Conservation (phyloP, 1,284 basidiomycete species). For the Apiotrichum domesticum region DNA sequence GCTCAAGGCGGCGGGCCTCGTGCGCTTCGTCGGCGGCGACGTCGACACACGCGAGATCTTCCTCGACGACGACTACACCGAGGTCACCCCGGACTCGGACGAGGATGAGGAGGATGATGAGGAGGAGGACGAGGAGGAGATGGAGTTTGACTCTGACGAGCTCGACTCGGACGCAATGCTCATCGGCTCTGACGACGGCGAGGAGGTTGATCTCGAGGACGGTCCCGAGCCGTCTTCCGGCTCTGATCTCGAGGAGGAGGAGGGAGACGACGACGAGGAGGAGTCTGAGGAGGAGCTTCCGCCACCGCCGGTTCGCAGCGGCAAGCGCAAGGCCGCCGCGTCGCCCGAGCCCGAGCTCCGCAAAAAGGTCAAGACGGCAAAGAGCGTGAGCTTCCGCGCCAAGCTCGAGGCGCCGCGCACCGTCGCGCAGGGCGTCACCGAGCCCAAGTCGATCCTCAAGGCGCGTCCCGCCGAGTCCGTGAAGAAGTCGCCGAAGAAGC, state of each 20-base stretch:
- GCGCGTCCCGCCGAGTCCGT: slow-evolving; percentile 1
- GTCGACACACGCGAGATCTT: slow-evolving; percentile 55
- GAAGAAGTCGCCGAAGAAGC: slow-evolving; percentile 18
- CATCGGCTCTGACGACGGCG: slow-evolving; percentile 36
- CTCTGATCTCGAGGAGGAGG: slow-evolving; percentile 35
- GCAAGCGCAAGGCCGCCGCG: slow-evolving; percentile 16
- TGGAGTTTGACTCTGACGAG: slow-evolving; percentile 25
- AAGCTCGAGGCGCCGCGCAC: slow-evolving; percentile 24
- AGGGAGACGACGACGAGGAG: slow-evolving; percentile 20
- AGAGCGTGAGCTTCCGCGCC: slow-evolving; percentile 25
- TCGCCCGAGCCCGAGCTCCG: slow-evolving; percentile 11
- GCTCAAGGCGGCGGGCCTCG: slow-evolving; percentile 51
- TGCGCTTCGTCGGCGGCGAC: slow-evolving; percentile 54
- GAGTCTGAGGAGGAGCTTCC: slow-evolving; percentile 27
- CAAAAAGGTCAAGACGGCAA: slow-evolving; percentile 23
- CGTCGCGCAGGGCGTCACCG: slow-evolving; percentile 5
- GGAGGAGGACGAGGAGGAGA: slow-evolving; percentile 42
- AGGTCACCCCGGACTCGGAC: slow-evolving; percentile 39
- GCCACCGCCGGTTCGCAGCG: slow-evolving; percentile 9
- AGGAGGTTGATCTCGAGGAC: slow-evolving; percentile 40
- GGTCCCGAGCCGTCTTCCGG: slow-evolving; percentile 39
- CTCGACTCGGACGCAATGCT: slow-evolving; percentile 33
- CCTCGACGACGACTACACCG: slow-evolving; percentile 56
- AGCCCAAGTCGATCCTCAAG: slow-evolving; percentile 16
- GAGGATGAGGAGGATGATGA: slow-evolving; percentile 35